These are phyloP conservation scores for Rhizopogon salebrosus DNA, from an alignment of 768 basidiomycete genomes.

Conservation along the genomic window DNA sequence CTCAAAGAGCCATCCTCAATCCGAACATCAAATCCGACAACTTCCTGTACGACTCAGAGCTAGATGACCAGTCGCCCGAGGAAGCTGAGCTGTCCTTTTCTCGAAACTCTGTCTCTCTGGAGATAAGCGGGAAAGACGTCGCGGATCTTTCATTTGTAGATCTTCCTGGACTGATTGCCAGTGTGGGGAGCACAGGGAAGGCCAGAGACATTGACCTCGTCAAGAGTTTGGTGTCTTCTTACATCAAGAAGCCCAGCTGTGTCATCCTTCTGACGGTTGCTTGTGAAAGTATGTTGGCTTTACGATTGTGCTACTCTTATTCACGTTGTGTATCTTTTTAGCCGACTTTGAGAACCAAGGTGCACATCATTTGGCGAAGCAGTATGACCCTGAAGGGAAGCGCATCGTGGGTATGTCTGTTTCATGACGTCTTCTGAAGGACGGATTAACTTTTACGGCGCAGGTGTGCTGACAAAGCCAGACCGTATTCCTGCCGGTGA, in stretches of 20 bases:
- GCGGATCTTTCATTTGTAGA: constrained; percentile 64
- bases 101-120: constrained; percentile 48
- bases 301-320: constrained; percentile 10
- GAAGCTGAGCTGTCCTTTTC: constrained; percentile 39
- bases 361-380: constrained; percentile 59
- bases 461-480: constrained; percentile 73
- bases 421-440: constrained; percentile 48
- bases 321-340: constrained; percentile 30
- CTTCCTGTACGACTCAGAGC: constrained; percentile 10
- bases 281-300: constrained; percentile 19
- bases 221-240: constrained; percentile 48
- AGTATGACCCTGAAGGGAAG: constrained; percentile 54
- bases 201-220: constrained; percentile 58
- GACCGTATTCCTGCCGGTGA: constrained; percentile 43
- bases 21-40: constrained; percentile 28
- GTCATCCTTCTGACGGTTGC: constrained; percentile 66
- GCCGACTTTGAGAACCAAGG: constrained; percentile 82
- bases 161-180: constrained; percentile 60
- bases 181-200: constrained; percentile 44
- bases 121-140: constrained; percentile 54
- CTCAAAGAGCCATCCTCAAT: constrained; percentile 63
- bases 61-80: not conserved
- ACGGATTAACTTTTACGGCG: not conserved
- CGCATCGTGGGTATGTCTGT: constrained; percentile 61
- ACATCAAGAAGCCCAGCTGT: constrained; percentile 63